phyloP scores from a whole-genome alignment of 768 basidiomycete species.

The Rhizopogon vesiculosus region DNA sequence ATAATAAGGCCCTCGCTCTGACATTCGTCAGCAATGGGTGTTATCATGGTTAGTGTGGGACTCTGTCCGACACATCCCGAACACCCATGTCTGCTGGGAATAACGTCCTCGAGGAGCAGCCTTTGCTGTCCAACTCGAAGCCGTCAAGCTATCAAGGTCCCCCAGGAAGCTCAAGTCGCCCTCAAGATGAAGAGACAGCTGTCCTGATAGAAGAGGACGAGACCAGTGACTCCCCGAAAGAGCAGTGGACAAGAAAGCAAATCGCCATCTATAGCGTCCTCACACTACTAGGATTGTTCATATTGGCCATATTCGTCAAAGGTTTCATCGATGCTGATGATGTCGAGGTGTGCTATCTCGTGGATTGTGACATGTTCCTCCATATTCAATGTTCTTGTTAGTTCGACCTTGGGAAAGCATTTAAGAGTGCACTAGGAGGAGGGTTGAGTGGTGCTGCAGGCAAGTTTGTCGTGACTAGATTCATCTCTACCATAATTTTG shows the following conservation, averaged over 20 bases:
- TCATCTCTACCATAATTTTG: slow-evolving; percentile 3
- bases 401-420: slow-evolving; percentile 76
- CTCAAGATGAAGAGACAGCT: slow-evolving; percentile 12
- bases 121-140: slow-evolving; percentile 15
- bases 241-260: slow-evolving; percentile 6
- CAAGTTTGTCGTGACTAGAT: slow-evolving; percentile 18
- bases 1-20: no score
- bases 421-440: slow-evolving; percentile 84
- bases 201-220: neutral
- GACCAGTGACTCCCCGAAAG: slow-evolving; percentile 1
- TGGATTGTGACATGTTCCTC: slow-evolving; percentile 43
- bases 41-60: neutral
- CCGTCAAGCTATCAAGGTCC: slow-evolving; percentile 12
- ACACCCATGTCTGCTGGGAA: slow-evolving; percentile 15
- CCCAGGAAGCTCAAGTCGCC: neutral
- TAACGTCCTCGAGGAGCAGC: slow-evolving; percentile 15
- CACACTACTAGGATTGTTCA: slow-evolving; percentile 30
- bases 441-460: slow-evolving; percentile 87
- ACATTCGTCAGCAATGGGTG: neutral
- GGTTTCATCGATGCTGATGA: slow-evolving; percentile 68
- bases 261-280: slow-evolving; percentile 28
- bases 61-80: slow-evolving; percentile 4
- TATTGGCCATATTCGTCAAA: slow-evolving; percentile 55
- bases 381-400: slow-evolving; percentile 29
- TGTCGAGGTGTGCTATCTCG: slow-evolving; percentile 46